Conservation (phyloP, 2,329 filamentous ascomycete genomes). For the Pyrenophora graminea region DNA sequence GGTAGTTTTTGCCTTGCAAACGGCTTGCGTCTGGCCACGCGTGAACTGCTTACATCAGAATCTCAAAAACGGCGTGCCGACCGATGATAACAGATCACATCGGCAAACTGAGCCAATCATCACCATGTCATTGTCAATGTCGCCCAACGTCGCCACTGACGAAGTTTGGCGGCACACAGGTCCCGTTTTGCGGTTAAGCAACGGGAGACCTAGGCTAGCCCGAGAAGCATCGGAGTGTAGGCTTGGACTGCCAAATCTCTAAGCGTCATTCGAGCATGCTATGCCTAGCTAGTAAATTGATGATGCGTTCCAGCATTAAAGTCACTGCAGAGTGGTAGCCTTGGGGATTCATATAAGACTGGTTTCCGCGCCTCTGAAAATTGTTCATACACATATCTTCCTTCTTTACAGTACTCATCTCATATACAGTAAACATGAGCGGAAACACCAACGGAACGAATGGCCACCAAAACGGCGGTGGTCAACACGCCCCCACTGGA, state of each 20-base stretch:
- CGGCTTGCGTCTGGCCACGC: constrained; percentile 13
- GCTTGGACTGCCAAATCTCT: constrained; percentile 11
- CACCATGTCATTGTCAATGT: constrained; percentile 9
- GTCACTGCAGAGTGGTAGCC: not conserved
- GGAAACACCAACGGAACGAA: constrained; percentile 17
- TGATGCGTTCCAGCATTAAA: constrained; percentile 12
- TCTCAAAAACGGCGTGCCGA: constrained; percentile 3
- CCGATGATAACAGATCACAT: not conserved
- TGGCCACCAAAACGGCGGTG: constrained; percentile 11
- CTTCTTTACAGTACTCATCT: not conserved
- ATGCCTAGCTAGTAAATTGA: constrained; percentile 10
- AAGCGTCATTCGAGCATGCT: constrained; percentile 23
- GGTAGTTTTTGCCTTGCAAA: constrained; percentile 19
- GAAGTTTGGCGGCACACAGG: constrained; percentile 13
- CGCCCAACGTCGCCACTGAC: constrained; percentile 14
- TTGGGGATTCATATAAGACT: constrained; percentile 4
- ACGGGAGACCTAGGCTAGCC: constrained; percentile 14
- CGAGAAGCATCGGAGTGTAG: constrained; percentile 2
- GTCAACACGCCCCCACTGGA: constrained; percentile 22
- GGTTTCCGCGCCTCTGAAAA: not conserved
- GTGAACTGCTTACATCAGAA: constrained; percentile 10
- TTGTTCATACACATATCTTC: not conserved
- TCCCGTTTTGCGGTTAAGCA: constrained; percentile 12
- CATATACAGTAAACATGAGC: constrained; percentile 1
- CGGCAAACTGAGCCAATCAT: constrained; percentile 15